Base-by-base conservation (phyloP, 202 grass and related monocot species). In the Cymbopogon flexuosus region DNA sequence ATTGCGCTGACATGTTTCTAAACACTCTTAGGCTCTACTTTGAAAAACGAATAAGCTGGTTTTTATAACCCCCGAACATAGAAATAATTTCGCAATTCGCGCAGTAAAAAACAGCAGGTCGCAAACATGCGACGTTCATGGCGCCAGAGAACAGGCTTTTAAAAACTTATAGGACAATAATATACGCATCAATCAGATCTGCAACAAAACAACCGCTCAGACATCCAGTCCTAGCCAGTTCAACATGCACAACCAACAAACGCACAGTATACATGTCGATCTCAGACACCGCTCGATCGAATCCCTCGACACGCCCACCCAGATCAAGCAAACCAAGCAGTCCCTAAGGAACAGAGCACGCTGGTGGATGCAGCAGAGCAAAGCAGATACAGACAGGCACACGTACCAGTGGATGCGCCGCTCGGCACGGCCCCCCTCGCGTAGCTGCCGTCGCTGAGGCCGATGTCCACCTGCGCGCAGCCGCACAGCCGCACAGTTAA, bases 361-460 rank as follows among this genome's bases (percentile, higher is more conserved):
- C 24, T 10, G 22, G 10, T 11, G 46, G 31, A 33, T 4, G 31
- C 16, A 47, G 27, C 1, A 40, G 37, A 41, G 34, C 27, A 27
- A 8, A 43, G 27, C 27, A 4, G 11, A 45, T 13, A 14, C 46
- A 49, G 46, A 2, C 13, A 47, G 5, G 4, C 46, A 51, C 1
- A 39, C 60, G 22, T 92, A 97, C 94, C 94, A 29, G 94, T 97
- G 79, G 94, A 97, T 3, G 94, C 92, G 69, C 94, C 94, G 65
- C 94, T 97, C 0, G 94, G 94, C 37, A 97, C 92, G 1, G 94
- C 94, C 10, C 86, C 94, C 83, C 94, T 88, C 39, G 86, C 83
- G 65, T 80, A 97, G 79, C 73, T 77, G 1, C 94, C 91, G 74
- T 94, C 89, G 68, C 69, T 80, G 56, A 90, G 84, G 9, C 61